These are phyloP conservation scores for Fonsecaea monophora DNA, from an alignment of 2,329 filamentous ascomycete species.

Conservation along the genomic window DNA sequence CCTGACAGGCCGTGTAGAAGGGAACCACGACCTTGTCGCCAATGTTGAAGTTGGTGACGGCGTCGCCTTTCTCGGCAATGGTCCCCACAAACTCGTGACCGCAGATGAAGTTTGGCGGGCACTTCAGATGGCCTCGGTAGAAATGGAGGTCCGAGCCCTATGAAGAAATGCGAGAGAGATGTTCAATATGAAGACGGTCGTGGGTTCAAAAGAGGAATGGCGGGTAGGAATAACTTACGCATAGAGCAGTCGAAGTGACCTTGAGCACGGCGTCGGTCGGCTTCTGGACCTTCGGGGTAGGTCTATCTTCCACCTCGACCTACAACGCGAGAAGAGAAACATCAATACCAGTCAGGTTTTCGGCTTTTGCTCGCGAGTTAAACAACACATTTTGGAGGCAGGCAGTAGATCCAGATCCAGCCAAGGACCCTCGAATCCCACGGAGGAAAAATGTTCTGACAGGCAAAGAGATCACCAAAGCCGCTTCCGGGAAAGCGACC, in stretches of 20 bases:
- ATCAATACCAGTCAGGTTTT: not conserved
- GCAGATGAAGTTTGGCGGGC: conserved; percentile 55
- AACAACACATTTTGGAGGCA: not conserved
- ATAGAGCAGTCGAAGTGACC: conserved; percentile 39
- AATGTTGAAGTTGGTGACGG: conserved; percentile 55
- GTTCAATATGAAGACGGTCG: no score
- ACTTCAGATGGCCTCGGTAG: conserved; percentile 60
- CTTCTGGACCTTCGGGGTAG: conserved; percentile 51
- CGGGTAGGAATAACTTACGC: conserved; percentile 26
- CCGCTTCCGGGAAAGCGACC: no score
- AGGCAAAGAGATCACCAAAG: not conserved
- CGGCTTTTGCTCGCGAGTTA: not conserved
- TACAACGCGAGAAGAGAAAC: conserved; percentile 4
- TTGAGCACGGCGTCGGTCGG: conserved; percentile 60
- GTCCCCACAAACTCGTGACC: conserved; percentile 64
- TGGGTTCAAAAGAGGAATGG: not conserved
- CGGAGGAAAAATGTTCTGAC: not conserved
- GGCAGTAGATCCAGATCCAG: no score
- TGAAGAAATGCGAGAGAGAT: conserved; percentile 54
- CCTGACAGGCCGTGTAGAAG: conserved; percentile 60
- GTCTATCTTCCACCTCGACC: conserved; percentile 53
- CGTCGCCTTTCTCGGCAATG: conserved; percentile 54
- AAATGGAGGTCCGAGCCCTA: conserved; percentile 66
- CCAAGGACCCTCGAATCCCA: no score
- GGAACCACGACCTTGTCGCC: conserved; percentile 62